Base-by-base conservation (phyloP, 768 basidiomycete genomes). In the Dentipellis fragilis region DNA sequence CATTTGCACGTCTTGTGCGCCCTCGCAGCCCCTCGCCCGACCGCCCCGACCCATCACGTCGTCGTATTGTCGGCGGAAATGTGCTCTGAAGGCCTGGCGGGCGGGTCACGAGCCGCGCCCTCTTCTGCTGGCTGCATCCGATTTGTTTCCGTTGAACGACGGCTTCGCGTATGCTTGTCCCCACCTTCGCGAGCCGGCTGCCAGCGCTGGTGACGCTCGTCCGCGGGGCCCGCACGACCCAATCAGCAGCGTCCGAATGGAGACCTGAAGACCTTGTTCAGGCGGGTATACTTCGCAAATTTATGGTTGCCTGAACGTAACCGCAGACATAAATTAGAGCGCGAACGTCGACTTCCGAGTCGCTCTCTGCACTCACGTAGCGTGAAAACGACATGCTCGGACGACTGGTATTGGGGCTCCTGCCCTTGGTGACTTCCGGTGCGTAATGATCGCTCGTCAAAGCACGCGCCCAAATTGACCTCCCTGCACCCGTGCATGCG, bases 391-490 rank as follows among this genome's bases (percentile, higher is more conserved):
- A 57, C 47, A 65, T 65, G 64, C 21, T 65, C 37, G 42, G 55
- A 40, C 55, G 60, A 11, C 23, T 65, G 9, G 53, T 65, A 34
- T 60, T 77, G 50, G 67, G 69, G 47, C 48, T 77, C 52, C 66
- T 78, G 56, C 68, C 74, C 35, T 59, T 77, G 19, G 62, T 72
- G 52, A 72, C 72, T 58, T 63, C 72, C 56, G 76, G 78, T 75
- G 60, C 12, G 56, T 54, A 22, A n/a, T 14, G 16, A n/a, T 1
- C 16, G 46, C 36, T 38, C 36, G 10, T 54, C 21, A 22, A 56
- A 10, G 22, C 36, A 17, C n/a, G n/a, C 11, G 11, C n/a, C 45
- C 23, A 12, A 35, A 4, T 12, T 35, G 42, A 42, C 3, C 17
- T 17, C 21, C 17, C 19, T 16, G 35, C 38, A 3, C 37, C 17